phyloP scores from a whole-genome alignment of 352 stramenopile genomes.

The Globisporangium apiculatum region DNA sequence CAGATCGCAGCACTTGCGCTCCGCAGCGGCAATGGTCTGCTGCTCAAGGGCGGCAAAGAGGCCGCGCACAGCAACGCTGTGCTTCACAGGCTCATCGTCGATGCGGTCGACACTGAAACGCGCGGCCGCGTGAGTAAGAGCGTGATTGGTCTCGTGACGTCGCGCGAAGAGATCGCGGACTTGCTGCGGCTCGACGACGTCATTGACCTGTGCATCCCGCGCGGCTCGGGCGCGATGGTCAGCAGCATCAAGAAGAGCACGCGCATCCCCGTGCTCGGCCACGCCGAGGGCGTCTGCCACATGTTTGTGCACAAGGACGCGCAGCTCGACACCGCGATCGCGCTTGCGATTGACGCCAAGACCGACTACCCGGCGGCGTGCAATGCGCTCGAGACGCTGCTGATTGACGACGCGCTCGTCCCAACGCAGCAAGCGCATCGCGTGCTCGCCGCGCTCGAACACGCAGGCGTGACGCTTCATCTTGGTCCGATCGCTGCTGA shows the following conservation, averaged over 20 bases:
- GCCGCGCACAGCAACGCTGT: constrained; percentile 86
- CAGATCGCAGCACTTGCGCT: constrained; percentile 96
- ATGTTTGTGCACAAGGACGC: constrained; percentile 95
- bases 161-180: constrained; percentile 89
- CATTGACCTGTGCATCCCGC: constrained; percentile 98
- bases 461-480: constrained; percentile 91
- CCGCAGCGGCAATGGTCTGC: constrained; percentile 93
- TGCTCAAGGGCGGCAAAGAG: constrained; percentile 98
- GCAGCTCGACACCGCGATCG: constrained; percentile 75
- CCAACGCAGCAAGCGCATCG: constrained; percentile 56
- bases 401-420: constrained; percentile 91
- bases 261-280: constrained; percentile 95
- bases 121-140: constrained; percentile 85
- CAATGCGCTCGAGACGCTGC: constrained; percentile 96
- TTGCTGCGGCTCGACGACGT: constrained; percentile 94
- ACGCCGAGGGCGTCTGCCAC: constrained; percentile 98
- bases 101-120: constrained; percentile 88
- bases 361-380: constrained; percentile 97
- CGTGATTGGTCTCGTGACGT: constrained; percentile 94
- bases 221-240: constrained; percentile 93
- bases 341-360: constrained; percentile 96
- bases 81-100: constrained; percentile 92
- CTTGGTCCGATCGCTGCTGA: constrained; percentile 86
- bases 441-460: constrained; percentile 80
- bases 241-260: constrained; percentile 97